Percentiles rank a stretch among this genome's conserved stretches.
These are phyloP conservation scores for Cornus florida DNA, from an alignment of 148 eudicot genomes.

Conservation along the genomic window DNA sequence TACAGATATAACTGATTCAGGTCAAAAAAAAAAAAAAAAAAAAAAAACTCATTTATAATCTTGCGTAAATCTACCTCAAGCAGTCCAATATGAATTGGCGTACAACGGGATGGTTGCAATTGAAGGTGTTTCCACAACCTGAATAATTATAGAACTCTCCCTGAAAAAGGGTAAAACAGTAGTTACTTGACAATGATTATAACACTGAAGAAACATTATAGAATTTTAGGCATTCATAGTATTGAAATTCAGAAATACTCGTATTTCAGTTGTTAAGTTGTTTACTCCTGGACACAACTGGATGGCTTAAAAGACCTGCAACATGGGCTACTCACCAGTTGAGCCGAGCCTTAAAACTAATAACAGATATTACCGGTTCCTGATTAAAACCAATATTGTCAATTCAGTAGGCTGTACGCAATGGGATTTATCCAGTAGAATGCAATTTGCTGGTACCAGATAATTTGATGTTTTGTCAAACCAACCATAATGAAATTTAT, in stretches of 20 bases:
- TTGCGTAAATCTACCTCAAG: constrained; percentile 57
- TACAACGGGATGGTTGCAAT: constrained; percentile 95
- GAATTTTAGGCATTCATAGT: background rate
- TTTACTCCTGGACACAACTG: background rate
- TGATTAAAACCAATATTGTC: background rate
- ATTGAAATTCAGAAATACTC: background rate
- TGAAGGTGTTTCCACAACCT: constrained; percentile 98
- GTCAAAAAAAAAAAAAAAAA: background rate
- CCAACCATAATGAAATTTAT: background rate
- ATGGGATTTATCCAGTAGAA: background rate
- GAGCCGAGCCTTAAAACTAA: background rate
- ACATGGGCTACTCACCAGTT: background rate
- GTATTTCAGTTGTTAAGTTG: background rate
- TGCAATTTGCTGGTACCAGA: background rate
- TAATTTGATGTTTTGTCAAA: background rate
- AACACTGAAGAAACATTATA: background rate
- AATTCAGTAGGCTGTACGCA: background rate
- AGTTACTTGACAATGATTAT: constrained; percentile 1
- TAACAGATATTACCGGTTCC: background rate
- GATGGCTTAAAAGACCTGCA: background rate
- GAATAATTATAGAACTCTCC: constrained; percentile 97
- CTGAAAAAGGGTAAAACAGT: constrained; percentile 37
- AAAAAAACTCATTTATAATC: background rate
- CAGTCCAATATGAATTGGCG: constrained; percentile 93
- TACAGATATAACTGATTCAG: background rate